Base-by-base conservation (phyloP, 768 basidiomycete genomes). In the Lentinula raphanica region DNA sequence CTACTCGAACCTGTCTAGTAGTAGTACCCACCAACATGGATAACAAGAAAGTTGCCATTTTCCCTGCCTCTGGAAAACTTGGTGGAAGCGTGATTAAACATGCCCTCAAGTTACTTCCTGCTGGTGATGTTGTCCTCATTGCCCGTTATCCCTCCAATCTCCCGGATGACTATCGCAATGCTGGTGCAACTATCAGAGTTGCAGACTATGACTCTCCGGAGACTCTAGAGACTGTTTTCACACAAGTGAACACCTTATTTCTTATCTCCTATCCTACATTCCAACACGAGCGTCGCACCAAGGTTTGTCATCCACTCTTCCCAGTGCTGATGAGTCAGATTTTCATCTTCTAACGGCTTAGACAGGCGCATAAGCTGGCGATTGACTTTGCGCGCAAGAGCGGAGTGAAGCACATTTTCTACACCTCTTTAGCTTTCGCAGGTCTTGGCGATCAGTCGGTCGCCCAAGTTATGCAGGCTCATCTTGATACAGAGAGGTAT, bases 361-460 rank as follows among this genome's bases (percentile, higher is more conserved):
- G 21, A 6, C 17, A 53, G 51, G 51, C 35, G 19, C 51, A 53
- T 25, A 32, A 27, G 5, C 6, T 17, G 8, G 51, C 51, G 36
- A 53, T 53, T 25, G 51, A 53, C 19, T 53, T 12, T 17, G 51
- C 51, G 9, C 51, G 15, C 36, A 27, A 8, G 25, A 38, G 36
- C 51, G 51, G 51, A 53, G 51, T 53, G 6, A 53, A 36, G 36
- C 51, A 53, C 35, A 53, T 53, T 5, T 53, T 53, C 35, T 53
- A 53, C 12, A 53, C 7, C n/a, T 53, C 51, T 9, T 53, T 53
- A 12, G 51, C 51, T 19, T 53, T 38, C n/a, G 51, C 32, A 53
- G 51, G 19, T 17, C 13, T 19, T 28, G 25, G 51, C n/a, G 35
- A 39, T 13, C 35, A 17, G n/a, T 53, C 51, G 4, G 25, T 38